Conservation (phyloP, 2,329 filamentous ascomycete species). For the Penicillium sp. region DNA sequence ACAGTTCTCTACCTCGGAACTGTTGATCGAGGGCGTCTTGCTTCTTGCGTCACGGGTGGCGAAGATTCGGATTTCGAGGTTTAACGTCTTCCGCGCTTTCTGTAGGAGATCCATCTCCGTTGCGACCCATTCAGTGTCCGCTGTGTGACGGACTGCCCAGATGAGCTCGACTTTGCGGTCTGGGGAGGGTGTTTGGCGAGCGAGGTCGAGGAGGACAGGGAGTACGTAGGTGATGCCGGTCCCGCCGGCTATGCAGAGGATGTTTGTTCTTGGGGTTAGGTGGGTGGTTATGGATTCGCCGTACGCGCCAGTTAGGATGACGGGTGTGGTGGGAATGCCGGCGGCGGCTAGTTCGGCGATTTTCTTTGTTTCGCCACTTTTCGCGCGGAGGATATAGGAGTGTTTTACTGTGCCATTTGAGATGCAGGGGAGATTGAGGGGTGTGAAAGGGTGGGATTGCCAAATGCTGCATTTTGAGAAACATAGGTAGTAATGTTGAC, state of each 20-base stretch:
- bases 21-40: constrained; percentile 1
- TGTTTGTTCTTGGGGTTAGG: constrained; percentile 39
- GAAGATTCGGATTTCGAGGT: constrained; percentile 55
- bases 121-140: constrained; percentile 57
- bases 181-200: constrained; percentile 26
- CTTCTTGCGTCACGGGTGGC: constrained; percentile 52
- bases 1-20: constrained; percentile 2
- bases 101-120: constrained; percentile 54
- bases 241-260: constrained; percentile 56
- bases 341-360: constrained; percentile 24
- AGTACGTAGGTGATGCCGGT: constrained; percentile 58
- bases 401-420: constrained; percentile 24
- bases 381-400: constrained; percentile 49
- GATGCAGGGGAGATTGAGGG: constrained; percentile 52
- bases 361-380: constrained; percentile 34
- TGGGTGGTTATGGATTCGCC: constrained; percentile 51
- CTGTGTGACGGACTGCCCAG: constrained; percentile 58
- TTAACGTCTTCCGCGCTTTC: constrained; percentile 36
- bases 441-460: constrained; percentile 70
- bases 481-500: constrained; percentile 69
- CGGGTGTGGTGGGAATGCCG: constrained; percentile 44
- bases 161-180: constrained; percentile 57
- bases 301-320: constrained; percentile 63
- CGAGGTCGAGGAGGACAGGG: constrained; percentile 46
- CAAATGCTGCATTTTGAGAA: constrained; percentile 65